Evolutionary conservation across 169 alveolate species (phyloP).

Genomic region (Plasmodium inui): DNA sequence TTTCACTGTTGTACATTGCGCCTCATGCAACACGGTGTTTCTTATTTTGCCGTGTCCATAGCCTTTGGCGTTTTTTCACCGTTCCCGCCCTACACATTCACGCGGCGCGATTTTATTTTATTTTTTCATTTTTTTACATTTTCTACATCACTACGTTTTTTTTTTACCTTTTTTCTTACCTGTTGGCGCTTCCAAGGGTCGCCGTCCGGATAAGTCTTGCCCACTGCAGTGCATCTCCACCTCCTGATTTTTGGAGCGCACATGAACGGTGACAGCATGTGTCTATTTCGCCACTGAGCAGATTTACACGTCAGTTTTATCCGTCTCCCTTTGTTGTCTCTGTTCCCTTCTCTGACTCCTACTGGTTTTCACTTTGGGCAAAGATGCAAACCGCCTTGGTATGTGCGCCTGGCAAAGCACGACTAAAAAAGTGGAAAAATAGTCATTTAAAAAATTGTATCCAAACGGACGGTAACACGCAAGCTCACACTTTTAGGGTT

Average conservation of each 20-base stretch:
- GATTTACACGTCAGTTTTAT: neutral
- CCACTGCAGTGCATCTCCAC: neutral
- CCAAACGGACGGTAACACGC: neutral
- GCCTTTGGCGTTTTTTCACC: neutral
- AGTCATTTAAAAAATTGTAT: neutral
- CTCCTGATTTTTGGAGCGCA: neutral
- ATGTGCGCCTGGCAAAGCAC: neutral
- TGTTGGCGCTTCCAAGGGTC: neutral
- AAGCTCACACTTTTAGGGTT: neutral
- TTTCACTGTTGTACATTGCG: neutral
- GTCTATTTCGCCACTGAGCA: neutral
- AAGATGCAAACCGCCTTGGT: neutral
- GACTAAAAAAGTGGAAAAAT: neutral
- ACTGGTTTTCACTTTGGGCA: neutral
- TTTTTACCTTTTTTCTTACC: conserved; percentile 8
- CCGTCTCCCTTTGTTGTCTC: neutral
- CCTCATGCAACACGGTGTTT: neutral
- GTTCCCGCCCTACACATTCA: neutral
- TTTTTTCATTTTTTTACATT: conserved; percentile 1
- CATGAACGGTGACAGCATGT: neutral
- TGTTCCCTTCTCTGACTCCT: neutral
- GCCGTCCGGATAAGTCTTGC: neutral
- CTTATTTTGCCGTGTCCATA: neutral
- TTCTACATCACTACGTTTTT: neutral
- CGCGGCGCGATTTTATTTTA: neutral